Conservation (phyloP, 345 rosid species). For the Pistacia integerrima region DNA sequence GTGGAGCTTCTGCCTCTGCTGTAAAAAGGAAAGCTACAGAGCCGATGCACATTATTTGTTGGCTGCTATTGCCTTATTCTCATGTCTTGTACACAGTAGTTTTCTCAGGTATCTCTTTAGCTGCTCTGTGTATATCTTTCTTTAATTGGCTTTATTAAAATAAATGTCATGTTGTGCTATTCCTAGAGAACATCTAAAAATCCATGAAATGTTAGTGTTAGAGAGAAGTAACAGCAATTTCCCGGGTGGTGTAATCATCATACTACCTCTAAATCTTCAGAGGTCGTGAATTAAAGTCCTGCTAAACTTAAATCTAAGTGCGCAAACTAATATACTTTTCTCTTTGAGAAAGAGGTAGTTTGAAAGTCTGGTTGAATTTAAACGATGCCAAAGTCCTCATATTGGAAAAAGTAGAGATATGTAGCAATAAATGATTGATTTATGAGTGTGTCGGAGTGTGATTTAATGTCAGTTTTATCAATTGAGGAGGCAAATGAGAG, state of each 20-base stretch:
- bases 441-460: neutral
- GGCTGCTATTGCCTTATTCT: neutral
- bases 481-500: neutral
- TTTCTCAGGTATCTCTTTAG: neutral
- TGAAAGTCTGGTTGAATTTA: neutral
- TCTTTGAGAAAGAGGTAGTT: neutral
- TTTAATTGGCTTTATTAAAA: neutral
- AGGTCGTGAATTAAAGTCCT: neutral
- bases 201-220: neutral
- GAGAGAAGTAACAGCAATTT: neutral
- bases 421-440: no score
- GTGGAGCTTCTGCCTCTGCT: conserved; percentile 61
- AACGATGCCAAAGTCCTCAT: neutral
- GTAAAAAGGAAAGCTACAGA: conserved; percentile 18
- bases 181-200: neutral
- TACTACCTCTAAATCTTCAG: neutral
- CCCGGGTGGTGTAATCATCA: neutral
- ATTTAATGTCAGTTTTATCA: neutral
- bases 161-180: conserved; percentile 4
- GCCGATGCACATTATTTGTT: neutral
- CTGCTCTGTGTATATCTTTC: neutral
- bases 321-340: neutral
- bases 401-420: no score
- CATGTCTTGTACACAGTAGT: conserved; percentile 8
- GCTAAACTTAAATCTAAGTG: neutral